Evolutionary conservation across 805 yeast genomes (phyloP), one percentile per base, ranked within the genome.

Genomic region (Brettanomyces anomalus): DNA sequence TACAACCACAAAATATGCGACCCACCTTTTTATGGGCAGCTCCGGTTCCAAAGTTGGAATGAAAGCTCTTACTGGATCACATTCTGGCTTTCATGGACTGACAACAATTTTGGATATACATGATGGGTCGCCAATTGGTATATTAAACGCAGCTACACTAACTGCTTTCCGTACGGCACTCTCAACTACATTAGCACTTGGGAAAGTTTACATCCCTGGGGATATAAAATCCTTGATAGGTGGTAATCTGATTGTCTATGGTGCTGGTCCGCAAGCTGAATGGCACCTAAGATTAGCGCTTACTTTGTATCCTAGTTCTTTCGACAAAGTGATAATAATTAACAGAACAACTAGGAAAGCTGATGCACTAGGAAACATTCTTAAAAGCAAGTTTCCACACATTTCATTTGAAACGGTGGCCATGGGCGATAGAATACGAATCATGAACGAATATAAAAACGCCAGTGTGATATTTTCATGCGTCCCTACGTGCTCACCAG

Each of bases 111-210:
- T 79, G 20, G 73, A 77, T 48, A 71, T 72, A 37, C 47, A 53
- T 5, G 70, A 70, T 20, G 87, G 86, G 3, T 63, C 62, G 24
- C 55, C 77, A 6, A 39, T 57, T 8, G 85, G 82, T 3, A 61
- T 79, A 3, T 54, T 80, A 32, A 78, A 77, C 50, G 85, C 82
- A 3, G 65, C 66, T 41, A 67, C 77, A 1, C 56, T 79, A 33
- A 80, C 86, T 2, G 86, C 82, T 0, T 77, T 79, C 48, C 66
- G 86, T 53, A 80, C 87, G 3, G 85, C 85, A 0, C 61, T 80
- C 43, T 74, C 77, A 21, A 70, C 77, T 21, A 64, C 72, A 5
- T 54, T 77, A 16, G 74, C 76, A 0, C 52, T 79, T 44, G 60
- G 57, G 11, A 68, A 67, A 44, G 52, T 55, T 14, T 60, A 62